Conservation (phyloP, 331 rosid species). For the Quercus tomentella region DNA sequence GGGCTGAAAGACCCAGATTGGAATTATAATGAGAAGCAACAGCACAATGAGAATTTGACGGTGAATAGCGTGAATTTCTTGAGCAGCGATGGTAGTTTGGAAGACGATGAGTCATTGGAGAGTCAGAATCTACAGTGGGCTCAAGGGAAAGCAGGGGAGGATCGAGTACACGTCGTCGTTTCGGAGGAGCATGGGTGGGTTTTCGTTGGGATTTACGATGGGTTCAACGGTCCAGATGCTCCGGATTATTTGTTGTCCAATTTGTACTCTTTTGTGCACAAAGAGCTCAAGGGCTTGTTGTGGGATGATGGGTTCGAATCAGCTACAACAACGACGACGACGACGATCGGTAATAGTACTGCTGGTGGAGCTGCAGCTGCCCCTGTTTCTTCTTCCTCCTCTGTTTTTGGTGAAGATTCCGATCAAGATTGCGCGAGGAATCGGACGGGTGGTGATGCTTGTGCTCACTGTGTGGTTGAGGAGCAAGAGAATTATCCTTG, state of each 20-base stretch:
- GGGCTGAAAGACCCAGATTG: slow-evolving; percentile 74
- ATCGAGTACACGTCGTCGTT: slow-evolving; percentile 95
- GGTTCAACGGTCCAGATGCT: slow-evolving; percentile 98
- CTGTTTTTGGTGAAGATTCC: slow-evolving; percentile 28
- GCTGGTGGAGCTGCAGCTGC: neutral
- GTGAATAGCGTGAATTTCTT: slow-evolving; percentile 67
- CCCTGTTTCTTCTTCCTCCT: slow-evolving; percentile 24
- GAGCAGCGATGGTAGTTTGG: slow-evolving; percentile 90
- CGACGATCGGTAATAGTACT: too few relatives aligned
- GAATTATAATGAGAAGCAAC: slow-evolving; percentile 51
- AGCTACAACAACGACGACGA: neutral
- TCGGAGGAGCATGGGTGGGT: slow-evolving; percentile 98
- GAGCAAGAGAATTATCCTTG: slow-evolving; percentile 55
- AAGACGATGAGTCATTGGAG: slow-evolving; percentile 70
- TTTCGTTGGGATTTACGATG: slow-evolving; percentile 94
- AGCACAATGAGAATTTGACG: slow-evolving; percentile 74
- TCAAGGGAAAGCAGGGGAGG: slow-evolving; percentile 99
- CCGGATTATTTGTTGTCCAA: slow-evolving; percentile 82
- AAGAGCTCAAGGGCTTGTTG: slow-evolving; percentile 78
- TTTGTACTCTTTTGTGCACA: slow-evolving; percentile 65
- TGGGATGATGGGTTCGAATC: slow-evolving; percentile 65
- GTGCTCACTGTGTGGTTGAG: slow-evolving; percentile 47
- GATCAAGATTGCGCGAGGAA: slow-evolving; percentile 34
- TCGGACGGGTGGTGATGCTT: slow-evolving; percentile 27
- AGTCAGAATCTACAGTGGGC: slow-evolving; percentile 99